Base-by-base conservation (phyloP, 2,329 filamentous ascomycete genomes). In the Talaromyces sp. region DNA sequence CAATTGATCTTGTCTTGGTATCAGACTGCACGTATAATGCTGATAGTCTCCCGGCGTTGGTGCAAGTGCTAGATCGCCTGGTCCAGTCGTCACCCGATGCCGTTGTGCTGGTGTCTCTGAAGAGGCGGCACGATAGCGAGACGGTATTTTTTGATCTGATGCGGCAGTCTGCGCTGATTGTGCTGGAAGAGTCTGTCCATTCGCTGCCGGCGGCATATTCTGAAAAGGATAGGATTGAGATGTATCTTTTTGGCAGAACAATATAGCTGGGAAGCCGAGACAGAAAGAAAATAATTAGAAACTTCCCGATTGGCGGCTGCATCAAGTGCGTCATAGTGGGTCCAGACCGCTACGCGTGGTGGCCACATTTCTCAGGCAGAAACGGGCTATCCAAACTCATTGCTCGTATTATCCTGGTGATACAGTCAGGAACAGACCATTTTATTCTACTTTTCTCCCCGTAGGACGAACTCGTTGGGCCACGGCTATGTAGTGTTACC, bases 1-100 rank as follows among this genome's bases (percentile, higher is more conserved):
- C 70, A 11, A 82, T 86, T 70, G 85, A 90, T 73, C 71, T 91
- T 39, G 81, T 91, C 25, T 73, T 90, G 3, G 84, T 90, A 1
- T 87, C 88, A 1, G 89, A 92, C 73, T 91, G 89, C 75, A 91
- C 89, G 1, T 92, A 92, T 77, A 91, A 91, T 73, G 80, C 84
- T 17, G 88, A 90, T 70, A 89, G 86, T 66, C 83, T 89, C 61
- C 86, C 87, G 2, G 82, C 86, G 27, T 78, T 91, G 43, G 87
- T 91, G 8, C 76, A 77, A 33, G 88, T 87, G 1, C 76, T 91
- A 10, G 70, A 72, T 25, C 77, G 75, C 10, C 74, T 90, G 58
- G 75, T 82, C 49, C 71, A 74, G 19, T 73, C 73, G 35, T 86
- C 83, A 6, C 84, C 85, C 2, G 73, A 79, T 66, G 80, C 82